Conservation (phyloP, 768 basidiomycete species). For the Neoboletus brunneissimus region DNA sequence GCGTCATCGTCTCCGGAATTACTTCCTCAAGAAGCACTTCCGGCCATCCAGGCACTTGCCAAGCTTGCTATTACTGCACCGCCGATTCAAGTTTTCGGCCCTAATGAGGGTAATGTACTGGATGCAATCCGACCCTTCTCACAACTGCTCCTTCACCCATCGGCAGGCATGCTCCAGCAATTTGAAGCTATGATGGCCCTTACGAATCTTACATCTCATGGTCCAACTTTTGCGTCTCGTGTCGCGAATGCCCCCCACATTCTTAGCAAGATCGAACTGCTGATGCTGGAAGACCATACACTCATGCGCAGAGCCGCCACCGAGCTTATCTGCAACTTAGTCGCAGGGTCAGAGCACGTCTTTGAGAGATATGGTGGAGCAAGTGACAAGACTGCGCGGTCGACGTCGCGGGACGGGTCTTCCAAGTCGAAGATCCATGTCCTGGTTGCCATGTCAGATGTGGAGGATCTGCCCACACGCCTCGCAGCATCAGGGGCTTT, state of each 20-base stretch:
- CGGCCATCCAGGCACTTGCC: slow-evolving; percentile 83
- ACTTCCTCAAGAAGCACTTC: slow-evolving; percentile 33
- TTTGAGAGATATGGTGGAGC: slow-evolving; percentile 70
- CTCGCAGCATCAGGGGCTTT: slow-evolving; percentile 90
- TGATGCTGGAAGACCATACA: slow-evolving; percentile 78
- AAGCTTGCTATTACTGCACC: slow-evolving; percentile 92
- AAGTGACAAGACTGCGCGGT: slow-evolving; percentile 31
- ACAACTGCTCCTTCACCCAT: slow-evolving; percentile 63
- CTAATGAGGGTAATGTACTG: slow-evolving; percentile 68
- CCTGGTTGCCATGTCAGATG: slow-evolving; percentile 79
- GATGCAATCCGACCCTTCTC: slow-evolving; percentile 85
- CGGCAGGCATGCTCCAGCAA: slow-evolving; percentile 71
- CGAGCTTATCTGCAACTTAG: slow-evolving; percentile 90
- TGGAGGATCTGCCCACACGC: slow-evolving; percentile 81
- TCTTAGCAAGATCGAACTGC: slow-evolving; percentile 62
- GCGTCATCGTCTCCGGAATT: slow-evolving; percentile 34
- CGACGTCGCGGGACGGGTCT: slow-evolving; percentile 38
- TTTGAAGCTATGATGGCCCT: slow-evolving; percentile 97
- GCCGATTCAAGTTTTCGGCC: slow-evolving; percentile 88
- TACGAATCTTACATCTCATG: slow-evolving; percentile 88
- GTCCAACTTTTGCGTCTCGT: slow-evolving; percentile 59
- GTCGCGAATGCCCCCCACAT: slow-evolving; percentile 63
- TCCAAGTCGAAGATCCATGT: slow-evolving; percentile 70
- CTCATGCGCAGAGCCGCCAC: slow-evolving; percentile 84
- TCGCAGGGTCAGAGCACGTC: slow-evolving; percentile 69